Conservation (phyloP, 2,329 filamentous ascomycete species). For the Penicillium sp. region DNA sequence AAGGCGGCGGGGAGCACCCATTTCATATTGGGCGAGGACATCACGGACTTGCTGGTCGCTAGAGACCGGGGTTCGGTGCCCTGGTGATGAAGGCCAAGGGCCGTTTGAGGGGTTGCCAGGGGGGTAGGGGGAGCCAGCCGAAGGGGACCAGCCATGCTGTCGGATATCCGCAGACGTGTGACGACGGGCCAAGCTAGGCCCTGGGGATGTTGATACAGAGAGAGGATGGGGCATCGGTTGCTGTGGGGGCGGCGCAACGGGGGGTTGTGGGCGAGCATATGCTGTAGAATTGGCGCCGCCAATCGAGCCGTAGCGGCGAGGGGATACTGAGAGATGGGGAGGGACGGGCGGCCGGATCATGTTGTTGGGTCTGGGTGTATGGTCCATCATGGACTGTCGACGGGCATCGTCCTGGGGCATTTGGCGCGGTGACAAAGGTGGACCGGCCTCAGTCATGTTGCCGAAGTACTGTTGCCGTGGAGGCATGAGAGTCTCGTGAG, state of each 20-base stretch:
- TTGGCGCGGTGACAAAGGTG: slow-evolving; percentile 79
- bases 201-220: slow-evolving; percentile 50
- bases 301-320: slow-evolving; percentile 81
- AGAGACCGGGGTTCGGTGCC: slow-evolving; percentile 41
- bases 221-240: slow-evolving; percentile 59
- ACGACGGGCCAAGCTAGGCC: slow-evolving; percentile 63
- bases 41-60: slow-evolving; percentile 57
- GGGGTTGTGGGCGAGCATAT: slow-evolving; percentile 61
- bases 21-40: slow-evolving; percentile 57
- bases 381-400: slow-evolving; percentile 58
- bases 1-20: slow-evolving; percentile 47
- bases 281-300: slow-evolving; percentile 59
- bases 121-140: slow-evolving; percentile 53
- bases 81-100: slow-evolving; percentile 60
- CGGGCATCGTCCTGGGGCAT: slow-evolving; percentile 75
- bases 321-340: slow-evolving; percentile 68
- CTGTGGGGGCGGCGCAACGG: slow-evolving; percentile 54
- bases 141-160: slow-evolving; percentile 64
- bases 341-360: slow-evolving; percentile 70
- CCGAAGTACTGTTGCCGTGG: slow-evolving; percentile 59
- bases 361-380: slow-evolving; percentile 50
- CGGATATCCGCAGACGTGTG: slow-evolving; percentile 96
- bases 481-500: slow-evolving; percentile 58
- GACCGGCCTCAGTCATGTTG: slow-evolving; percentile 55
- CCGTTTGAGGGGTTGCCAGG: slow-evolving; percentile 57